Percentiles rank a stretch among this genome's conserved stretches.
Conservation (phyloP, 306 rosid genomes). For the Prosopis cineraria region DNA sequence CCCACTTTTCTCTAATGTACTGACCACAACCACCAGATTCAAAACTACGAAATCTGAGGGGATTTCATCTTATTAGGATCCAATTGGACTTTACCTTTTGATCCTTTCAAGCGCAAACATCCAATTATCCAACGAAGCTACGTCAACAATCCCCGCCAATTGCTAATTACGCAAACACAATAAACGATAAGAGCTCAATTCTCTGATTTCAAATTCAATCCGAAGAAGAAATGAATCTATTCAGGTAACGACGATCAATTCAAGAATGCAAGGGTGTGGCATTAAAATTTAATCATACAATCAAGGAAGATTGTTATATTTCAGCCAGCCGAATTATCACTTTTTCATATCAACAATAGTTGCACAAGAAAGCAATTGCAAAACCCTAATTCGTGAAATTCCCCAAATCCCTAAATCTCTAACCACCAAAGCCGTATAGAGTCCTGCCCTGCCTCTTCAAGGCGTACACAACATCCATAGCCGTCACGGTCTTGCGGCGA, state of each 20-base stretch:
- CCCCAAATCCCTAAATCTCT: neutral
- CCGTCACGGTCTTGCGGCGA: constrained; percentile 64
- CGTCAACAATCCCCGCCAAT: too few species aligned
- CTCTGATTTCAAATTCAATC: neutral
- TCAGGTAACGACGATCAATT: neutral
- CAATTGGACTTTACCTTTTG: too few species aligned
- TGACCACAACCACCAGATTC: too few species aligned
- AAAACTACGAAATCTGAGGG: too few species aligned
- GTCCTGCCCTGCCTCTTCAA: constrained; percentile 69
- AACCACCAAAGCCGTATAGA: constrained; percentile 61
- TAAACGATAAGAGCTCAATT: neutral
- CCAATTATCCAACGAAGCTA: too few species aligned
- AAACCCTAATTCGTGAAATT: constrained; percentile 2
- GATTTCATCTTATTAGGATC: too few species aligned
- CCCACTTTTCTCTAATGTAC: too few species aligned
- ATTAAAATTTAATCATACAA: neutral
- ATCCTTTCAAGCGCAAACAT: too few species aligned
- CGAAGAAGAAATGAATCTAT: neutral
- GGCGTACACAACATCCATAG: constrained; percentile 66
- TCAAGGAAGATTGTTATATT: neutral
- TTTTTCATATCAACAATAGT: constrained; percentile 22
- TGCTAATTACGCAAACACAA: too few species aligned
- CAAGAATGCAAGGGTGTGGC: neutral
- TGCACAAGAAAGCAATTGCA: neutral
- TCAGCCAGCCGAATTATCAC: neutral